Conservation (phyloP, 2,329 filamentous ascomycete species). For the Apiospora marii region DNA sequence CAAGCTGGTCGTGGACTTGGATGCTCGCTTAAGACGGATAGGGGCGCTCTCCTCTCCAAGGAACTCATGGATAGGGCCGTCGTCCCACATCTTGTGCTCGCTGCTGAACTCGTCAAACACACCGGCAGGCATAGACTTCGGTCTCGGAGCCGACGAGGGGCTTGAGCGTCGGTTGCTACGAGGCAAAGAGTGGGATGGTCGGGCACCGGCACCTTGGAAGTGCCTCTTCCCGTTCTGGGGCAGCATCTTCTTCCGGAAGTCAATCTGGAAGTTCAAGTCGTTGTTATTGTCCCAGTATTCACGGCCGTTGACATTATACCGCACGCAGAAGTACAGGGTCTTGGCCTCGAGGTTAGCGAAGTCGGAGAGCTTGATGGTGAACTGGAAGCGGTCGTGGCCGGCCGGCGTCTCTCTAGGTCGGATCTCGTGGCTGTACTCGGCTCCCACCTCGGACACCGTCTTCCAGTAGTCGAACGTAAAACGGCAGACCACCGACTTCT, state of each 20-base stretch:
- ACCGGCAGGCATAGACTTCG: conserved; percentile 63
- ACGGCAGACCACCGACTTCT: conserved; percentile 87
- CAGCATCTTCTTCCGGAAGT: conserved; percentile 84
- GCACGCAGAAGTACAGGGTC: conserved; percentile 90
- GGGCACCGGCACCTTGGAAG: conserved; percentile 57
- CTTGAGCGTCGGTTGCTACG: conserved; percentile 68
- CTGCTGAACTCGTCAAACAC: conserved; percentile 76
- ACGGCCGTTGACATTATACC: conserved; percentile 82
- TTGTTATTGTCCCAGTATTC: conserved; percentile 98
- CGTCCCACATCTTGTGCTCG: conserved; percentile 60
- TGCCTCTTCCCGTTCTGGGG: conserved; percentile 66
- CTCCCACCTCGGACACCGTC: conserved; percentile 91
- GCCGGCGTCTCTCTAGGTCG: conserved; percentile 69
- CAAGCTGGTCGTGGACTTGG: conserved; percentile 68
- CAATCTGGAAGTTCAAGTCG: conserved; percentile 87
- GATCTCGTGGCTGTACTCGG: conserved; percentile 86
- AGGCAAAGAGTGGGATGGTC: conserved; percentile 64
- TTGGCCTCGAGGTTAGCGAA: conserved; percentile 91
- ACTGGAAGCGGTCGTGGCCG: conserved; percentile 88
- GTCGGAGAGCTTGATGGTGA: conserved; percentile 92
- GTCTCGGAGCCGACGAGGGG: conserved; percentile 50
- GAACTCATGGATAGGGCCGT: conserved; percentile 67
- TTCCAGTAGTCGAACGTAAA: conserved; percentile 99
- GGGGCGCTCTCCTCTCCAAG: conserved; percentile 72
- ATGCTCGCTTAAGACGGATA: conserved; percentile 74